phyloP scores from a whole-genome alignment of 345 rosid genomes.

The Eucalyptus erythrocorys region DNA sequence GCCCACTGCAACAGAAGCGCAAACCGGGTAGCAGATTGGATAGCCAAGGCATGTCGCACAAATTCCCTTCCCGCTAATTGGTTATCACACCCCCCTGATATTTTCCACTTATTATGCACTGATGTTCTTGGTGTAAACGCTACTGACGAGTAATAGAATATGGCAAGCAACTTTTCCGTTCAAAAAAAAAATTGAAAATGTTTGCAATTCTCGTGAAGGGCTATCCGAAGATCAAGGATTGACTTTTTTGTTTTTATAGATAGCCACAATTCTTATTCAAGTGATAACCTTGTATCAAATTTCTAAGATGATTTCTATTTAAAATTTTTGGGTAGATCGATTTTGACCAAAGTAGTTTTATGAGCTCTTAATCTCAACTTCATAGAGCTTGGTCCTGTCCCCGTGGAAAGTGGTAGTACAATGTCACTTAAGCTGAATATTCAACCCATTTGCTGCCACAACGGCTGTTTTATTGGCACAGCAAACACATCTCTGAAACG shows the following conservation, averaged over 20 bases:
- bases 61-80: no score
- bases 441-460: not conserved
- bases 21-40: no score
- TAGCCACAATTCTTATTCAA: not conserved
- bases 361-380: not conserved
- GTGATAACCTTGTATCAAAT: not conserved
- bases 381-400: not conserved
- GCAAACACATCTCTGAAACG: not conserved
- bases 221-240: not conserved
- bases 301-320: not conserved
- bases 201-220: not conserved
- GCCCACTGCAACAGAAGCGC: no score
- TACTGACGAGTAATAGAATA: no score
- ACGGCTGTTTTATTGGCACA: not conserved
- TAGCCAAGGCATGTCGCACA: no score
- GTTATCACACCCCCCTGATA: no score
- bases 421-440: not conserved
- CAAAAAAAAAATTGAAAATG: no score
- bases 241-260: not conserved
- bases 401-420: not conserved
- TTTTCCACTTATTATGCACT: no score
- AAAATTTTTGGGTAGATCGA: not conserved
- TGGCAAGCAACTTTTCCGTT: no score
- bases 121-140: no score
- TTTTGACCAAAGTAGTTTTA: not conserved